Conservation (phyloP, 78 protist genomes). For the Tieghemostelium lacteum region DNA sequence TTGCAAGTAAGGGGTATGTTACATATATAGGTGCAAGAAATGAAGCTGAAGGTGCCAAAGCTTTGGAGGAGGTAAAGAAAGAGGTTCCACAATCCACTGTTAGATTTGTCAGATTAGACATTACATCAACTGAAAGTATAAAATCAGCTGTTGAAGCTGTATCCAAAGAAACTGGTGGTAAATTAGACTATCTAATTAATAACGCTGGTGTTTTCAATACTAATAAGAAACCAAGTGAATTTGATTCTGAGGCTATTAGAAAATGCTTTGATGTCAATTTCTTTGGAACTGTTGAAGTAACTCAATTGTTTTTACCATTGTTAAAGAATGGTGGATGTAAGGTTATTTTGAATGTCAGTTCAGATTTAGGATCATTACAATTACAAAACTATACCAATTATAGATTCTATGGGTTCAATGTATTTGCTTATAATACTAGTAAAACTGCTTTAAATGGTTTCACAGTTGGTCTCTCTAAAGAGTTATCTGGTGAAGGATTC, state of each 20-base stretch:
- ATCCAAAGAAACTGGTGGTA: neutral
- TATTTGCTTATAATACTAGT: neutral
- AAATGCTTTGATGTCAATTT: neutral
- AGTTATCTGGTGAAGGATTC: neutral
- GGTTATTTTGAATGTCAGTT: conserved; percentile 1
- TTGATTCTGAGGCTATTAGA: neutral
- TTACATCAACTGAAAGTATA: neutral
- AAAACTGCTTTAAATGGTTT: neutral
- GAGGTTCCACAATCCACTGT: neutral
- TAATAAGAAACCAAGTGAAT: neutral
- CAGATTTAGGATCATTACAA: neutral
- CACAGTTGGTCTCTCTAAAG: neutral
- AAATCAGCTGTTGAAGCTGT: neutral
- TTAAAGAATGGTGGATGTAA: neutral
- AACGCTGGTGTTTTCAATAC: neutral
- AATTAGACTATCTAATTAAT: neutral
- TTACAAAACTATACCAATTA: neutral
- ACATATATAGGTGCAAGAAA: conserved; percentile 6
- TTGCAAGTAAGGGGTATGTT: conserved; percentile 3
- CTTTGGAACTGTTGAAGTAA: neutral
- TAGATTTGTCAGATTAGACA: neutral
- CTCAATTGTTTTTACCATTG: neutral
- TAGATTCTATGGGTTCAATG: neutral
- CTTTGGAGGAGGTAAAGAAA: neutral
- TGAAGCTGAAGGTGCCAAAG: neutral